Conservation (phyloP, 2,329 filamentous ascomycete genomes). For the Paracamarosporium sp. region DNA sequence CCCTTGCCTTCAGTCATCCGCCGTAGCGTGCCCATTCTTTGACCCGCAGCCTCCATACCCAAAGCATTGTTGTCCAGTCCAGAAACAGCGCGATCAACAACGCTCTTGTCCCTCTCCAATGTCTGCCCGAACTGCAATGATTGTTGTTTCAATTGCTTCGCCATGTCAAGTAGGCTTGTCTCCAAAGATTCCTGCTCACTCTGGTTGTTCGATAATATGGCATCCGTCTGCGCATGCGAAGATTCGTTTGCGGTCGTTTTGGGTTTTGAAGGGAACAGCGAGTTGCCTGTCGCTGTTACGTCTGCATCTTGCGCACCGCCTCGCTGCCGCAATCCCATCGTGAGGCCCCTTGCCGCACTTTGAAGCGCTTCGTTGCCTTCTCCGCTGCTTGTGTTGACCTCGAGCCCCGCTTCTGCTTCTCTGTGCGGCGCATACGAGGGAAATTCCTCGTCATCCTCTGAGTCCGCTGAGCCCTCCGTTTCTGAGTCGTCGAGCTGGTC, state of each 20-base stretch:
- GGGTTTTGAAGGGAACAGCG: conserved; percentile 50
- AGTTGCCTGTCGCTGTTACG: conserved; percentile 40
- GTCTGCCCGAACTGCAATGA: conserved; percentile 74
- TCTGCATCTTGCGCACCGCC: conserved; percentile 27
- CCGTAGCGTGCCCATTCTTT: conserved; percentile 77
- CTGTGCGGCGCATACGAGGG: conserved; percentile 52
- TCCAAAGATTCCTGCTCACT: conserved; percentile 85
- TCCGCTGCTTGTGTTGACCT: conserved; percentile 32
- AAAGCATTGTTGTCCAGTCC: conserved; percentile 79
- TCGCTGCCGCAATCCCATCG: conserved; percentile 42
- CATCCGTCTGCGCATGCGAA: conserved; percentile 59
- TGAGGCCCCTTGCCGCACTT: conserved; percentile 41
- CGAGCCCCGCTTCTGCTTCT: conserved; percentile 37
- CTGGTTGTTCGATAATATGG: conserved; percentile 77
- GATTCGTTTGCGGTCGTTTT: conserved; percentile 32
- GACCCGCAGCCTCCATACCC: conserved; percentile 77
- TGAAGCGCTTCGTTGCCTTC: conserved; percentile 42
- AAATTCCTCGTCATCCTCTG: conserved; percentile 52
- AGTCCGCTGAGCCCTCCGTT: conserved; percentile 43
- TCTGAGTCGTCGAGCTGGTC: conserved; percentile 62
- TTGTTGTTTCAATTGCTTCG: conserved; percentile 76
- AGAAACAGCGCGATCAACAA: conserved; percentile 73
- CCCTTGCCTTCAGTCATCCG: conserved; percentile 87
- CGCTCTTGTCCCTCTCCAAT: conserved; percentile 76
- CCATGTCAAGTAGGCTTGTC: conserved; percentile 80